Evolutionary conservation across 768 basidiomycete species (phyloP).

Genomic region (Grammothele lineata): DNA sequence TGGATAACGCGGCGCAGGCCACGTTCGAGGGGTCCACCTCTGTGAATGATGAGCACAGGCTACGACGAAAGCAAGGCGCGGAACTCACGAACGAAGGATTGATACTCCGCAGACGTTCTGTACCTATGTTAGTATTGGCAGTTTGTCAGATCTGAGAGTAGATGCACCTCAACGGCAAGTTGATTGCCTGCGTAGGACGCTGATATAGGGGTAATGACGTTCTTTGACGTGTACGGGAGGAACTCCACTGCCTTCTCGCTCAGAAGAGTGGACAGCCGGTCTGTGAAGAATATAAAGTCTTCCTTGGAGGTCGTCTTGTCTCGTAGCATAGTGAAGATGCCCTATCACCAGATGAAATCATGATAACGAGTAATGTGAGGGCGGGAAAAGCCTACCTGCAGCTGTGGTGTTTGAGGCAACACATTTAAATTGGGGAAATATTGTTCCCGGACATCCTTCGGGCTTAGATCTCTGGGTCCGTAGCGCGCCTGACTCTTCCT

Average conservation of each 20-base stretch:
- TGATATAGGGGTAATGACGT: constrained; percentile 65
- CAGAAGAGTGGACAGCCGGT: constrained; percentile 79
- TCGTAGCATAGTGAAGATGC: constrained; percentile 84
- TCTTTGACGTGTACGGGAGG: constrained; percentile 65
- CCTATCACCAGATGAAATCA: constrained; percentile 40
- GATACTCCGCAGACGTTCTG: constrained; percentile 85
- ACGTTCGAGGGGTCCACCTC: constrained; percentile 86
- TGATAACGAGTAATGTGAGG: neutral
- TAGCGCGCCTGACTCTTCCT: constrained; percentile 62
- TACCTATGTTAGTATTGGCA: neutral
- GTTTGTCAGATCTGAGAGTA: neutral
- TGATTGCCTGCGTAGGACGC: constrained; percentile 54
- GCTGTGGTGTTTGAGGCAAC: constrained; percentile 74
- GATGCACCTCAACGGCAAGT: constrained; percentile 60
- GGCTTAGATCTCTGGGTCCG: constrained; percentile 19
- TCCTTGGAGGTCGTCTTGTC: constrained; percentile 65
- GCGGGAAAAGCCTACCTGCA: constrained; percentile 48
- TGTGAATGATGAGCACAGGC: constrained; percentile 29
- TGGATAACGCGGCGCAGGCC: constrained; percentile 88
- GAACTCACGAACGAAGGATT: constrained; percentile 78
- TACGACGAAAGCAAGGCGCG: no score
- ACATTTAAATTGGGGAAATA: constrained; percentile 57
- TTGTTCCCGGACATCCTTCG: constrained; percentile 26
- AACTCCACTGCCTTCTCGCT: constrained; percentile 81
- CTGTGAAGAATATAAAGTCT: constrained; percentile 92